These are phyloP conservation scores for Botryotinia calthae DNA, from an alignment of 2,329 filamentous ascomycete genomes.

Conservation along the genomic window DNA sequence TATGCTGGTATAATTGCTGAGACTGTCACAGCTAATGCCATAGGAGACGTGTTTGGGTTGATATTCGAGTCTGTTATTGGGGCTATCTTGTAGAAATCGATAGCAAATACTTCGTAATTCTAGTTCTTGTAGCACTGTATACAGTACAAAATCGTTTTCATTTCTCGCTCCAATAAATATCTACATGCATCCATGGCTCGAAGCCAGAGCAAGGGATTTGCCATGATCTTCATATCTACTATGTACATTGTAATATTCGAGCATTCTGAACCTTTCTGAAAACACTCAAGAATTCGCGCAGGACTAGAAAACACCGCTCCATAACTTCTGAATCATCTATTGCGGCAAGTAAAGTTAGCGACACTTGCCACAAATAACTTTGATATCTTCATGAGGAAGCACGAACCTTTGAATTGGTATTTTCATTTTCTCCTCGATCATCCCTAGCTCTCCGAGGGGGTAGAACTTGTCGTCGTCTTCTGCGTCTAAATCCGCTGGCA, in stretches of 20 bases:
- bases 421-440: not conserved
- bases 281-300: not conserved
- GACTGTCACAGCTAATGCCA: constrained; percentile 4
- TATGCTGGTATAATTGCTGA: not conserved
- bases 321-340: not conserved
- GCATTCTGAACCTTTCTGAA: not conserved
- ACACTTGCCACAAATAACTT: not conserved
- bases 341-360: not conserved
- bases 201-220: not conserved
- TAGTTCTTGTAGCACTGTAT: not conserved
- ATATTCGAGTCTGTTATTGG: constrained; percentile 3
- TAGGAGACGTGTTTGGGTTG: constrained; percentile 1
- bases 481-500: not conserved
- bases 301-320: not conserved
- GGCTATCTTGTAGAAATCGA: not conserved
- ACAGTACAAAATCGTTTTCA: not conserved
- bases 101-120: not conserved
- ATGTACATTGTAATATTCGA: not conserved
- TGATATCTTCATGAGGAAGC: not conserved
- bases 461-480: not conserved
- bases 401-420: not conserved
- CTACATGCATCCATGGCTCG: not conserved
- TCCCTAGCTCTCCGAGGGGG: not conserved
- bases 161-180: not conserved
- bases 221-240: not conserved